phyloP scores from a whole-genome alignment of 768 basidiomycete genomes.

The Pholiota molesta region DNA sequence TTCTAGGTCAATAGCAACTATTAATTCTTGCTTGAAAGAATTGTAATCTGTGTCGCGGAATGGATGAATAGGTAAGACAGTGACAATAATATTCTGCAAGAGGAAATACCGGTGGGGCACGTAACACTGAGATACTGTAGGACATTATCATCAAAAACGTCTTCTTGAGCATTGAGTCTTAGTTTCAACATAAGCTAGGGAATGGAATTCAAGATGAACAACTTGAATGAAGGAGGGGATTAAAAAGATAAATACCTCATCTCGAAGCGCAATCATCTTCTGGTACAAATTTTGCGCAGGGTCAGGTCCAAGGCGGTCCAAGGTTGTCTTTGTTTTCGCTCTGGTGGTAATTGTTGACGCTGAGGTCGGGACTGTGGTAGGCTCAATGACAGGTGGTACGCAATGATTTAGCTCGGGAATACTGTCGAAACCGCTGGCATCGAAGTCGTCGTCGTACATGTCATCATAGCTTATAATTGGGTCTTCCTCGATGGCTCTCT shows the following conservation, averaged over 20 bases:
- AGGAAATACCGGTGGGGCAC: constrained; percentile 41
- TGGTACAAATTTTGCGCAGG: constrained; percentile 26
- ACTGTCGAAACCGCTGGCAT: neutral
- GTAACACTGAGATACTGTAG: constrained; percentile 39
- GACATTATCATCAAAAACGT: constrained; percentile 37
- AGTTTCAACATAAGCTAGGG: constrained; percentile 32
- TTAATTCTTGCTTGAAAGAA: constrained; percentile 40
- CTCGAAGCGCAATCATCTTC: constrained; percentile 27
- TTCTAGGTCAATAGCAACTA: constrained; percentile 34
- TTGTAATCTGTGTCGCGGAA: constrained; percentile 33
- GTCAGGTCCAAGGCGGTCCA: neutral
- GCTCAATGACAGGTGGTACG: constrained; percentile 2
- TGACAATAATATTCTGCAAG: neutral
- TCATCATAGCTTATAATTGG: constrained; percentile 37
- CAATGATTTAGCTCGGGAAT: constrained; percentile 5
- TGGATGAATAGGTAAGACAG: neutral
- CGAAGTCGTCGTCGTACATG: constrained; percentile 19
- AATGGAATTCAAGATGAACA: constrained; percentile 4
- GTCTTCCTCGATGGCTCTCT: constrained; percentile 32
- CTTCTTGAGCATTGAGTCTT: constrained; percentile 27
- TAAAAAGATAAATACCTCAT: constrained; percentile 22
- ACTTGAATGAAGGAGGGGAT: constrained; percentile 1
- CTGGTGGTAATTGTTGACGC: neutral
- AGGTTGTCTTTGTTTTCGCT: constrained; percentile 11
- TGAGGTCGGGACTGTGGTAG: neutral